Percentiles rank a stretch among this genome's conserved stretches.
These are phyloP conservation scores for Colletotrichum australisinense DNA, from an alignment of 2,329 filamentous ascomycete genomes.

Conservation along the genomic window DNA sequence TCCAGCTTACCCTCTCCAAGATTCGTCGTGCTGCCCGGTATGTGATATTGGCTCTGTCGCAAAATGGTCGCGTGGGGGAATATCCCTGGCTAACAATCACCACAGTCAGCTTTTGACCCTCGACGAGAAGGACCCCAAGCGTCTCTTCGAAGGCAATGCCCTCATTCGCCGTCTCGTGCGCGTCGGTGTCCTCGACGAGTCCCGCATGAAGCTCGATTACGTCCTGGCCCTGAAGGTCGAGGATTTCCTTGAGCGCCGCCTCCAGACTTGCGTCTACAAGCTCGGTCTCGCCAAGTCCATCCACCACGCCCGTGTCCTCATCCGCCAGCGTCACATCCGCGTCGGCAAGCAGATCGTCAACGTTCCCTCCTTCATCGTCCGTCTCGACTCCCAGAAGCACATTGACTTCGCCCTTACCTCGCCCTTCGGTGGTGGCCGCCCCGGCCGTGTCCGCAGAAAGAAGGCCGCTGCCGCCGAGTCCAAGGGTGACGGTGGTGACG, in stretches of 20 bases:
- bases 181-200: constrained; percentile 99
- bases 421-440: constrained; percentile 96
- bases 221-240: constrained; percentile 98
- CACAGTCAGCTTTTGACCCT: constrained; percentile 97
- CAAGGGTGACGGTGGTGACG: constrained; percentile 81
- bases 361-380: constrained; percentile 99
- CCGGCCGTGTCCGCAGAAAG: constrained; percentile 99
- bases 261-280: constrained; percentile 99
- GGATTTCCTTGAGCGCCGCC: constrained; percentile 99
- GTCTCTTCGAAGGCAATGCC: constrained; percentile 99
- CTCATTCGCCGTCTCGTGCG: constrained; percentile 99
- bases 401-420: constrained; percentile 99
- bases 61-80: not conserved
- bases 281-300: constrained; percentile 99
- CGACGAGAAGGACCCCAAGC: constrained; percentile 99
- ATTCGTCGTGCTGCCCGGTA: constrained; percentile 99
- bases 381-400: constrained; percentile 99
- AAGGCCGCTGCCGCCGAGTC: constrained; percentile 94
- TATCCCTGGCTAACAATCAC: constrained; percentile 39
- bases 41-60: constrained; percentile 30
- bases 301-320: constrained; percentile 99
- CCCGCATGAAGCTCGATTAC: constrained; percentile 99
- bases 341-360: constrained; percentile 99
- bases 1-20: constrained; percentile 99
- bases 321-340: constrained; percentile 99